Conservation (phyloP, 495 filamentous ascomycete species). For the Massariosphaeria phaeospora region DNA sequence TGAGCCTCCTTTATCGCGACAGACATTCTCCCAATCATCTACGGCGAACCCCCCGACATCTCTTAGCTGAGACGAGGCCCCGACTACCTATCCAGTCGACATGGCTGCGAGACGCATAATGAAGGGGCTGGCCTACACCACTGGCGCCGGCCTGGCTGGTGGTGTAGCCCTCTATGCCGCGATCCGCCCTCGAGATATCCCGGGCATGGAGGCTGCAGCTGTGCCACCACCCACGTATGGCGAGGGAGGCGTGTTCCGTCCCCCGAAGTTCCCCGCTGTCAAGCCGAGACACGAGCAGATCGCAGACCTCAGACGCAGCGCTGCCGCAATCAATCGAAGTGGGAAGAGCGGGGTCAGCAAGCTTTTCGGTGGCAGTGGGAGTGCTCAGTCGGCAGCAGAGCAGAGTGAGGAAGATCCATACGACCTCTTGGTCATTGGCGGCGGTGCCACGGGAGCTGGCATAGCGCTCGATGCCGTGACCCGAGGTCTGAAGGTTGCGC, state of each 20-base stretch:
- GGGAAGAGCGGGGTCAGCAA: slow-evolving; percentile 38
- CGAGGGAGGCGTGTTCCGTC: slow-evolving; percentile 68
- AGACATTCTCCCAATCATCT: neutral
- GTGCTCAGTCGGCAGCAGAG: slow-evolving; percentile 6
- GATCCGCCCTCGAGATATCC: slow-evolving; percentile 81
- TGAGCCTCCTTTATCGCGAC: neutral
- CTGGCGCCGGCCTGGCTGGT: slow-evolving; percentile 53
- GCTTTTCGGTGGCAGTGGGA: slow-evolving; percentile 19
- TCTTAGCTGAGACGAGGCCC: no score
- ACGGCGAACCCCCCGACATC: neutral
- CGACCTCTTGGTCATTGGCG: slow-evolving; percentile 87
- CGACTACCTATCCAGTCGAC: neutral
- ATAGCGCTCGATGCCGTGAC: slow-evolving; percentile 93
- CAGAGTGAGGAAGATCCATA: slow-evolving; percentile 51
- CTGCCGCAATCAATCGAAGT: slow-evolving; percentile 19
- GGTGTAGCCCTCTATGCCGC: slow-evolving; percentile 67
- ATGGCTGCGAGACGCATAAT: slow-evolving; percentile 60
- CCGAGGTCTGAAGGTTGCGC: slow-evolving; percentile 83
- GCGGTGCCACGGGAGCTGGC: slow-evolving; percentile 85
- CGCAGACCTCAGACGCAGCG: slow-evolving; percentile 51
- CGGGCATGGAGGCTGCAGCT: slow-evolving; percentile 70
- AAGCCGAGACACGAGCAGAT: slow-evolving; percentile 68
- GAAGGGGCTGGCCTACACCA: slow-evolving; percentile 57
- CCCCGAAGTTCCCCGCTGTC: slow-evolving; percentile 73
- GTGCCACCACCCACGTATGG: slow-evolving; percentile 79